Percentiles rank a stretch among this genome's conserved stretches.
These are phyloP conservation scores for Borealophlyctis nickersoniae DNA, from an alignment of 192 early-diverging fungal species.

Conservation along the genomic window DNA sequence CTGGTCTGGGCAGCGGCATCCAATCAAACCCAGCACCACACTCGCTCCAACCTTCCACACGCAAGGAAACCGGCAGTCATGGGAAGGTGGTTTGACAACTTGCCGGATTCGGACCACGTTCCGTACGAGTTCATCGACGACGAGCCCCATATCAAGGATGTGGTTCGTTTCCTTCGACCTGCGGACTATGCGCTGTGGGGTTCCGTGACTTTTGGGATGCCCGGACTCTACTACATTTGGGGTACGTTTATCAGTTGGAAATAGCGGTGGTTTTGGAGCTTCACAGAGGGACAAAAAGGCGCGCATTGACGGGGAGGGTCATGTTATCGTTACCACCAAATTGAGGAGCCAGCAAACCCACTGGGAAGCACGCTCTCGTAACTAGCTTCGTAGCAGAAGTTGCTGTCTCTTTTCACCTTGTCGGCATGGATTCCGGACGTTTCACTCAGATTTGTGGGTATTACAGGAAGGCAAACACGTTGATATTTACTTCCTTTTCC, in stretches of 20 bases:
- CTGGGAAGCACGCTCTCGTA: slow-evolving; percentile 49
- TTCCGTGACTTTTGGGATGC: slow-evolving; percentile 63
- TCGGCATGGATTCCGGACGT: background rate
- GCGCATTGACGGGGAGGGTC: too few relatives aligned
- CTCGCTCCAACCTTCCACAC: too few relatives aligned
- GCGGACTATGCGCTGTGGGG: slow-evolving; percentile 70
- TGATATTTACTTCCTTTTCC: slow-evolving; percentile 5
- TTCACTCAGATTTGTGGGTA: background rate
- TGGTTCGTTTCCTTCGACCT: slow-evolving; percentile 85
- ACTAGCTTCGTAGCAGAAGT: slow-evolving; percentile 9
- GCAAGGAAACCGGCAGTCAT: slow-evolving; percentile 10
- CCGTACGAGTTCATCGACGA: slow-evolving; percentile 84
- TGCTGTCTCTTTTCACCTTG: slow-evolving; percentile 1
- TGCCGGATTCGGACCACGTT: slow-evolving; percentile 46
- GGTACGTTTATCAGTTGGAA: slow-evolving; percentile 44
- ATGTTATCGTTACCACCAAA: too few relatives aligned
- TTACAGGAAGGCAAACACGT: background rate
- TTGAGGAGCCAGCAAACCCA: slow-evolving; percentile 39
- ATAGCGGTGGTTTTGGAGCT: too few relatives aligned
- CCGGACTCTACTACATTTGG: slow-evolving; percentile 71
- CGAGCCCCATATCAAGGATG: slow-evolving; percentile 86
- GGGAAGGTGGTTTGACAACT: slow-evolving; percentile 43
- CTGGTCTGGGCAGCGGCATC: too few relatives aligned
- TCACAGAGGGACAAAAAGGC: too few relatives aligned
- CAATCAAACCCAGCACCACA: too few relatives aligned